Evolutionary conservation across 306 rosid genomes (phyloP), one percentile per base, ranked within the genome.

Genomic region (Ziziphus jujuba): DNA sequence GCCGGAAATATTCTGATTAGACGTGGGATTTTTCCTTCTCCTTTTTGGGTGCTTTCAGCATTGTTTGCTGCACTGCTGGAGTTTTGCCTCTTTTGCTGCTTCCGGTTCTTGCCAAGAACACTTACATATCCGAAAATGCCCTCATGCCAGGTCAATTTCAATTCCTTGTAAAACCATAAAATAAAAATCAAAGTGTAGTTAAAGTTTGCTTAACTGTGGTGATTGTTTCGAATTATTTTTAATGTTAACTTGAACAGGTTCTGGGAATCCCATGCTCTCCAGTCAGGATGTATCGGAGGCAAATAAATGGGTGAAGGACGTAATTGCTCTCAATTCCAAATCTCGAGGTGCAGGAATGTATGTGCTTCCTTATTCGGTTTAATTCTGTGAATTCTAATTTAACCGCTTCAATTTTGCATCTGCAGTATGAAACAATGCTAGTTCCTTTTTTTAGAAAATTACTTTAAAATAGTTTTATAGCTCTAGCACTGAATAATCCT

Each of bases 61-160:
- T 86, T 36, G 36, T 90, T 75, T 85, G 95, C 72, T 80, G 87
- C 72, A 17, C 62, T 2, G 88, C 97, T 49, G 99, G 92, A 51
- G 77, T 84, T 67, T 49, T 93, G 67, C 88, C 92, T 61, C 92
- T 93, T 50, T 67, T 93, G 55, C 90, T 93, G 54, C 89, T 93
- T 20, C 99, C 99, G 16, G 40, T 90, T 63, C 89, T 90, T 34
- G 90, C 97, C 69, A 93, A 88, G 87, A 90, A 83, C 83, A 90
- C 96, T 61, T 90, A 90, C 87, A 80, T 88, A 65, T 93, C 99
- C 23, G 97, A 93, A 70, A 93, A 90, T 75, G 91, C 99, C 62
- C 97, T 93, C 63, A 88, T 90, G 97, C 96, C 99, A 75, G 99
- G 98, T 92, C 56, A 8, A 3, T 12, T 62, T 51, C 55, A 53